A percentile compares a stretch with the other conserved stretches of the same genome.
Evolutionary conservation across 208 protist genomes (phyloP).

Genomic region (Trypanosomatidae sp.): DNA sequence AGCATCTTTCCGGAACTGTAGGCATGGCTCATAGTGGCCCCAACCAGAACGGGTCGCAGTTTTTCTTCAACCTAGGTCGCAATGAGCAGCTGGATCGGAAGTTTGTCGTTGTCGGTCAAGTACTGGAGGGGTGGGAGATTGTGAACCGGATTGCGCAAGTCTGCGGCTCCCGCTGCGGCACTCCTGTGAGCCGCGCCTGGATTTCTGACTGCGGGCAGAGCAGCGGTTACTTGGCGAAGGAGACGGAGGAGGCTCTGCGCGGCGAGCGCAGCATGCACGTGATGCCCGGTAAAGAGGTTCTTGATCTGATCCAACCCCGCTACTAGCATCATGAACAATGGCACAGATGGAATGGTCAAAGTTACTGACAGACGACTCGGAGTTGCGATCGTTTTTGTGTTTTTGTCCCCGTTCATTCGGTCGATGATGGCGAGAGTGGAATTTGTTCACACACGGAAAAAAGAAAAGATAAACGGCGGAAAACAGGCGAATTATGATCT

Average conservation of each 20-base stretch:
- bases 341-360: no score
- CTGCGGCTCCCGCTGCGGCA: conserved; percentile 82
- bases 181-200: conserved; percentile 86
- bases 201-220: conserved; percentile 89
- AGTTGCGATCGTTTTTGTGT: no score
- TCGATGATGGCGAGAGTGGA: no score
- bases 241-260: conserved; percentile 45
- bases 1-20: conserved; percentile 79
- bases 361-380: no score
- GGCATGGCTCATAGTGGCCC: conserved; percentile 88
- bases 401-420: no score
- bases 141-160: conserved; percentile 54
- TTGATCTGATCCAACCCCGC: conserved; percentile 79
- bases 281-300: conserved; percentile 78
- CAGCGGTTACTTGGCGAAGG: conserved; percentile 67
- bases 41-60: conserved; percentile 92
- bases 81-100: conserved; percentile 91
- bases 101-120: conserved; percentile 92
- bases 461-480: no score
- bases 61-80: conserved; percentile 87
- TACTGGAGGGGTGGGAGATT: conserved; percentile 85
- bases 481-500: no score
- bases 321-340: no score
- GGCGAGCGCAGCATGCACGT: conserved; percentile 58
- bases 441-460: no score